phyloP scores from a whole-genome alignment of 2,329 filamentous ascomycete genomes.

The Talaromyces verruculosus region DNA sequence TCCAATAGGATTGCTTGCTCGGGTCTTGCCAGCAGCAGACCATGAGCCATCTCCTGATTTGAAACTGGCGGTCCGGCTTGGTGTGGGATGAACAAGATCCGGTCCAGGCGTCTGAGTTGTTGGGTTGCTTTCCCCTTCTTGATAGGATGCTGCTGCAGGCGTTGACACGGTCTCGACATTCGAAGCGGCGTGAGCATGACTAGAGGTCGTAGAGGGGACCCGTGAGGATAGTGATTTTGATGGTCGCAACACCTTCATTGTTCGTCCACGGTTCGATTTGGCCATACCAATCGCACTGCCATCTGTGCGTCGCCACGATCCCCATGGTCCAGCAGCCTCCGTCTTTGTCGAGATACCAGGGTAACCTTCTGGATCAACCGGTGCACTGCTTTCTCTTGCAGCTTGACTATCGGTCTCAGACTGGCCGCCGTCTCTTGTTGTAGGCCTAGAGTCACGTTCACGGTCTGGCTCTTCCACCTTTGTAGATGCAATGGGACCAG shows the following conservation, averaged over 20 bases:
- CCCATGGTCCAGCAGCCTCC: constrained; percentile 62
- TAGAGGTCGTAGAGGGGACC: constrained; percentile 13
- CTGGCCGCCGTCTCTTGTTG: constrained; percentile 18
- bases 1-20: constrained; percentile 77
- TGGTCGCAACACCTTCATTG: constrained; percentile 89
- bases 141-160: constrained; percentile 18
- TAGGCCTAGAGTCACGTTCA: constrained; percentile 26
- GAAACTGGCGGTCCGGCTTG: constrained; percentile 24
- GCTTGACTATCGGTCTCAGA: constrained; percentile 24
- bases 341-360: constrained; percentile 28
- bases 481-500: constrained; percentile 25
- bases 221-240: constrained; percentile 56
- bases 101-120: constrained; percentile 9
- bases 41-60: constrained; percentile 31
- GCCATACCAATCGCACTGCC: constrained; percentile 51
- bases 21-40: constrained; percentile 45
- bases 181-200: constrained; percentile 12
- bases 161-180: constrained; percentile 19
- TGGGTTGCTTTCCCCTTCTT: constrained; percentile 2
- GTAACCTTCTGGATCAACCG: constrained; percentile 11
- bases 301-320: constrained; percentile 63
- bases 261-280: constrained; percentile 60
- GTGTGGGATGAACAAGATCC: constrained; percentile 23
- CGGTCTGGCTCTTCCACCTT: constrained; percentile 21
- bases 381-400: constrained; percentile 24